Evolutionary conservation across 345 rosid species (phyloP).

Genomic region (Boechera retrofracta): DNA sequence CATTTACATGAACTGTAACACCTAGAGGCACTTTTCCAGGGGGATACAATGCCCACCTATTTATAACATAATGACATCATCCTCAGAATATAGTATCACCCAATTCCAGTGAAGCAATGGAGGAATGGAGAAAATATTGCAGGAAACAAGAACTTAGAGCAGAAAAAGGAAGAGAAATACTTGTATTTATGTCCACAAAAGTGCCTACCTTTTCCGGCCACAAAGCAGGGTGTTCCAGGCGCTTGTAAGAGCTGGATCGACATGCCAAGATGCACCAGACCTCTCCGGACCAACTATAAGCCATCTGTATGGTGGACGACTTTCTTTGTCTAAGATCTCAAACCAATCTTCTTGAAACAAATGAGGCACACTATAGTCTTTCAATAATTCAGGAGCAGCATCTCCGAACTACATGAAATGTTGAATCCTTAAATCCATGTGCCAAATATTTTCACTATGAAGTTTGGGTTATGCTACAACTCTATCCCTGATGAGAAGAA

Average conservation of each 20-base stretch:
- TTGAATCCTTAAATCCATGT: conserved; percentile 25
- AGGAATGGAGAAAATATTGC: conserved; percentile 5
- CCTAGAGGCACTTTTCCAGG: conserved; percentile 97
- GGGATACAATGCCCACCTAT: conserved; percentile 99
- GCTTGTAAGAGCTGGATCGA: conserved; percentile 96
- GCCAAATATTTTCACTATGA: conserved; percentile 11
- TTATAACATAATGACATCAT: conserved; percentile 33
- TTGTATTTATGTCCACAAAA: not conserved
- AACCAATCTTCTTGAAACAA: conserved; percentile 91
- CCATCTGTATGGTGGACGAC: conserved; percentile 92
- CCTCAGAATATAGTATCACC: conserved; percentile 27
- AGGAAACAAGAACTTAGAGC: conserved; percentile 17
- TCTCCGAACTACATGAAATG: conserved; percentile 79
- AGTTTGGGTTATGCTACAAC: conserved; percentile 4
- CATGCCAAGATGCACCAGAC: conserved; percentile 99
- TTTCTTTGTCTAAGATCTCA: conserved; percentile 70
- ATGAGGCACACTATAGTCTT: conserved; percentile 81
- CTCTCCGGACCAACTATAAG: conserved; percentile 96
- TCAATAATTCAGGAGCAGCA: conserved; percentile 71
- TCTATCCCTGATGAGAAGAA: conserved; percentile 12
- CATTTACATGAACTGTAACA: conserved; percentile 94
- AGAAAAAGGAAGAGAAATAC: not conserved
- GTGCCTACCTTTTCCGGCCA: conserved; percentile 86
- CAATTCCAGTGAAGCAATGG: conserved; percentile 17
- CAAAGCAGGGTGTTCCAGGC: conserved; percentile 97